These are phyloP conservation scores for Zygoascus flipseniorum DNA, from an alignment of 805 yeast genomes.

Conservation along the genomic window DNA sequence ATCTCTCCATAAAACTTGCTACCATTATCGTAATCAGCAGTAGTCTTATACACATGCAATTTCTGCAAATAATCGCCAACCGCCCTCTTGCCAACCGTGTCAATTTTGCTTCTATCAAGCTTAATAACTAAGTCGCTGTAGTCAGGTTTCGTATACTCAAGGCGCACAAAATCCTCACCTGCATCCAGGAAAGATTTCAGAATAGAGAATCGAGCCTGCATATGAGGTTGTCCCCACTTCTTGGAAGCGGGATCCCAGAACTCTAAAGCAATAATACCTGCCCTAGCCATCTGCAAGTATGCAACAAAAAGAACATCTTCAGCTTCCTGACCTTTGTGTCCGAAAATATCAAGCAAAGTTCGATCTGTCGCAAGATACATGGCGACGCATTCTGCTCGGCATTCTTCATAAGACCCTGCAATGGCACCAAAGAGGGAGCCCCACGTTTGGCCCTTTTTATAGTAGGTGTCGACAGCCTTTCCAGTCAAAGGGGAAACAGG, in stretches of 20 bases:
- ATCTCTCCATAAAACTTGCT: slow-evolving; percentile 52
- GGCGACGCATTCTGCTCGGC: slow-evolving; percentile 88
- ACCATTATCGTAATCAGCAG: slow-evolving; percentile 65
- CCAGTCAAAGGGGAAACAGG: slow-evolving; percentile 52
- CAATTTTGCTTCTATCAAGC: slow-evolving; percentile 55
- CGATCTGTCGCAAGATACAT: slow-evolving; percentile 66
- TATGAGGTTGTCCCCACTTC: slow-evolving; percentile 94
- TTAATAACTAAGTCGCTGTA: slow-evolving; percentile 53
- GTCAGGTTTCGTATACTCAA: slow-evolving; percentile 40
- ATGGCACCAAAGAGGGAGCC: slow-evolving; percentile 73
- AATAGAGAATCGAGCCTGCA: slow-evolving; percentile 87
- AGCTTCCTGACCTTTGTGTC: slow-evolving; percentile 45
- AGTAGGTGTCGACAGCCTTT: slow-evolving; percentile 57
- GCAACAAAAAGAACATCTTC: slow-evolving; percentile 63
- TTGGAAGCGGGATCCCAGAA: slow-evolving; percentile 75
- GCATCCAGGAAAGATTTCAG: slow-evolving; percentile 65
- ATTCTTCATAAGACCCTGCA: slow-evolving; percentile 87
- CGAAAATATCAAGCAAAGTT: slow-evolving; percentile 64
- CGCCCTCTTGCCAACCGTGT: slow-evolving; percentile 61
- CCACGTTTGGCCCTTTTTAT: slow-evolving; percentile 83
- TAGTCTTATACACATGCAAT: slow-evolving; percentile 70
- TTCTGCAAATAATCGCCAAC: slow-evolving; percentile 62
- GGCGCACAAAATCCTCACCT: slow-evolving; percentile 47
- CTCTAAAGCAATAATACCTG: slow-evolving; percentile 75
- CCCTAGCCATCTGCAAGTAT: slow-evolving; percentile 76